A percentile compares a stretch with the other conserved stretches of the same genome.
Conservation (phyloP, 2,329 filamentous ascomycete genomes). For the Neofusicoccum kwambonambiense region DNA sequence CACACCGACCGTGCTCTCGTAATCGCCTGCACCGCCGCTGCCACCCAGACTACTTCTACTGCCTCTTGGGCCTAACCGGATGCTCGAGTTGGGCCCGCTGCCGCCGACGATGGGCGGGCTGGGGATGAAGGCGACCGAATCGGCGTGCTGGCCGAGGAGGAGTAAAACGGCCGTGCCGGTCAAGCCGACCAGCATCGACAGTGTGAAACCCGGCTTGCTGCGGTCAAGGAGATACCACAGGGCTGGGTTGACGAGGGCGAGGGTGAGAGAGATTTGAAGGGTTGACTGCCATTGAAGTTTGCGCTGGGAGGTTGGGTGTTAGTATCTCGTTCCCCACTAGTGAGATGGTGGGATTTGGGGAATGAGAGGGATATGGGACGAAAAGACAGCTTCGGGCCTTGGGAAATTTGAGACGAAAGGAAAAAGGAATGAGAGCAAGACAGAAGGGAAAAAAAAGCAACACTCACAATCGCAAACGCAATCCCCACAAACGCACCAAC, state of each 20-base stretch:
- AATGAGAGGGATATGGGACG: neutral
- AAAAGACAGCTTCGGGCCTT: neutral
- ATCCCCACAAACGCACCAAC: constrained; percentile 72
- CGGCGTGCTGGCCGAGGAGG: constrained; percentile 72
- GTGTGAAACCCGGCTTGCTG: constrained; percentile 76
- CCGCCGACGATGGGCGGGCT: constrained; percentile 46
- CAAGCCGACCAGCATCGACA: constrained; percentile 72
- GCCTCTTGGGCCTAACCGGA: constrained; percentile 12
- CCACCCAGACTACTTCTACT: constrained; percentile 19
- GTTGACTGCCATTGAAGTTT: constrained; percentile 92
- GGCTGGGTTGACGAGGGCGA: constrained; percentile 87
- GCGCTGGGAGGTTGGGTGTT: constrained; percentile 54
- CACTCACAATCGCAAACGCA: constrained; percentile 79
- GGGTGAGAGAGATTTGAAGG: constrained; percentile 84
- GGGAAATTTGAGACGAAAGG: neutral
- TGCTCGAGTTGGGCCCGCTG: neutral
- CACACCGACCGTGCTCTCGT: constrained; percentile 44
- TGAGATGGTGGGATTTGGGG: neutral
- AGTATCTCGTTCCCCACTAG: neutral
- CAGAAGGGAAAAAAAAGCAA: neutral
- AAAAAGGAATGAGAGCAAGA: neutral
- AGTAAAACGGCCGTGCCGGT: constrained; percentile 73
- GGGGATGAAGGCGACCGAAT: constrained; percentile 53
- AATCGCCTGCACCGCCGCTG: constrained; percentile 18
- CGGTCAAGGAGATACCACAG: constrained; percentile 97